Percentiles rank a stretch among this genome's conserved stretches.
Evolutionary conservation across 2,329 filamentous ascomycete species (phyloP).

Genomic region (Thielaviopsis musarum): DNA sequence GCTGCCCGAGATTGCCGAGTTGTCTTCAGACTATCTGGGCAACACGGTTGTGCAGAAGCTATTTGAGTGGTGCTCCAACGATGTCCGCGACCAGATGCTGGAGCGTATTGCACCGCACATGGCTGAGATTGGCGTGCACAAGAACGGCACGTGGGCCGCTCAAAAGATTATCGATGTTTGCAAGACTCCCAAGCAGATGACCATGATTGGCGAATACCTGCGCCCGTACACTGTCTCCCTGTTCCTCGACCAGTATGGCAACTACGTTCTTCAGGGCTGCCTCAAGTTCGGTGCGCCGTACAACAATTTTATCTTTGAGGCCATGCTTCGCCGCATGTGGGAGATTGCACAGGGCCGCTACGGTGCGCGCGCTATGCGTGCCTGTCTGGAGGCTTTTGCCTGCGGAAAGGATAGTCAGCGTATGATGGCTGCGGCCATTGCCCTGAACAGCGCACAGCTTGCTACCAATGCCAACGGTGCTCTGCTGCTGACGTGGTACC

Average conservation of each 20-base stretch:
- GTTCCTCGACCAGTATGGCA: constrained; percentile 95
- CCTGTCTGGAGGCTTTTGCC: constrained; percentile 91
- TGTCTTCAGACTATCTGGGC: constrained; percentile 88
- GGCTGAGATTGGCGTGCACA: constrained; percentile 93
- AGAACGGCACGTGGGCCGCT: constrained; percentile 97
- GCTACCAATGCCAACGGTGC: constrained; percentile 94
- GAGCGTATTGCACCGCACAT: constrained; percentile 75
- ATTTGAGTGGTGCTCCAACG: constrained; percentile 89
- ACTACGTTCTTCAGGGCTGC: constrained; percentile 95
- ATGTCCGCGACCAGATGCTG: constrained; percentile 82
- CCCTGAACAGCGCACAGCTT: constrained; percentile 89
- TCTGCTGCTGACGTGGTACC: constrained; percentile 86
- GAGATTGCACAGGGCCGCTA: constrained; percentile 85
- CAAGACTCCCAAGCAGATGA: constrained; percentile 69
- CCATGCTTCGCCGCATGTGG: constrained; percentile 89
- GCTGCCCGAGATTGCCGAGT: constrained; percentile 89
- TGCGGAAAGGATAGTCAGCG: constrained; percentile 89
- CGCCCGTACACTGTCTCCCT: constrained; percentile 76
- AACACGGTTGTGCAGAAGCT: constrained; percentile 99
- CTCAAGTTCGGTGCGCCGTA: constrained; percentile 76
- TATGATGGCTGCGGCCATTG: constrained; percentile 84
- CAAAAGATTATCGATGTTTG: constrained; percentile 98
- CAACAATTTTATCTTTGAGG: constrained; percentile 96
- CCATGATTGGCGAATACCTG: constrained; percentile 66
- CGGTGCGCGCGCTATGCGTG: constrained; percentile 87